Evolutionary conservation across 176 grass and related monocot genomes (phyloP).

Genomic region (Hyparrhenia diplandra): DNA sequence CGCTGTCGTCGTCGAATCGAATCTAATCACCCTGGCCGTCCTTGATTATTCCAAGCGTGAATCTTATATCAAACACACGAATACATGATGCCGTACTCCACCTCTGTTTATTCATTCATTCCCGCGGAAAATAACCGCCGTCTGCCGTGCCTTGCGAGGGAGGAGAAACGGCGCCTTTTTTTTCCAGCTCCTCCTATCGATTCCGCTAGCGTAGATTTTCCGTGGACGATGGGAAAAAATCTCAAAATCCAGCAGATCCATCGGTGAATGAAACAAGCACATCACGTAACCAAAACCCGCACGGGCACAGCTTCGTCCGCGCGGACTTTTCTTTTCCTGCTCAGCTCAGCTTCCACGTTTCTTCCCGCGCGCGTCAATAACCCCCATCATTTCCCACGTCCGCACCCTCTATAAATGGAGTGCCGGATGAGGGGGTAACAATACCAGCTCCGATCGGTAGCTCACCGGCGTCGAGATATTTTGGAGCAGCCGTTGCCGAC

Average conservation of each 20-base stretch:
- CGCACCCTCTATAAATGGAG: slow-evolving; percentile 36
- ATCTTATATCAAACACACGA: neutral
- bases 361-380: slow-evolving; percentile 21
- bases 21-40: neutral
- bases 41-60: neutral
- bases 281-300: slow-evolving; percentile 20
- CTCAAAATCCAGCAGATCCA: neutral
- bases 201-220: neutral
- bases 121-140: neutral
- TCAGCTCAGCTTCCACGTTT: neutral
- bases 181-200: neutral
- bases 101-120: neutral
- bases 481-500: neutral
- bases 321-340: slow-evolving; percentile 46
- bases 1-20: neutral
- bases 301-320: slow-evolving; percentile 10
- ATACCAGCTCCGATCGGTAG: neutral
- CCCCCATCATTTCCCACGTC: neutral
- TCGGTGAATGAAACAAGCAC: neutral
- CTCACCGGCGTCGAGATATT: neutral
- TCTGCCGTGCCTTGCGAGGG: slow-evolving; percentile 10
- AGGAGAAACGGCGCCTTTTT: neutral
- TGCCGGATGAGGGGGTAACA: neutral
- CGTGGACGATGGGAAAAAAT: slow-evolving; percentile 2
- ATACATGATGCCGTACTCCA: neutral